Percentiles rank a stretch among this genome's conserved stretches.
Conservation (phyloP, 2,329 filamentous ascomycete species). For the Falciphora oryzae region DNA sequence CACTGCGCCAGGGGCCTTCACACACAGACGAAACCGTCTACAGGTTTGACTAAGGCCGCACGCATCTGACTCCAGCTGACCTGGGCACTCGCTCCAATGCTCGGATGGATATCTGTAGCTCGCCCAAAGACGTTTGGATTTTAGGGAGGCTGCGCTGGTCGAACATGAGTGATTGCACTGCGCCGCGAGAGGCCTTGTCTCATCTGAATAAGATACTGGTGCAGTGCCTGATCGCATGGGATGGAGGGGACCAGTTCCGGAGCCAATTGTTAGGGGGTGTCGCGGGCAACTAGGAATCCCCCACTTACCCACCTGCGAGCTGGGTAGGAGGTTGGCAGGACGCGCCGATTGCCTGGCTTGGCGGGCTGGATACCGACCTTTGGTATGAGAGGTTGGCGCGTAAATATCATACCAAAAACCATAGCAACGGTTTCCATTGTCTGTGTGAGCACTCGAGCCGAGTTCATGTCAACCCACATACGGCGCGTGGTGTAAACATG, state of each 20-base stretch:
- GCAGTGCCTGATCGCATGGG: neutral
- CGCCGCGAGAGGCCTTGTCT: neutral
- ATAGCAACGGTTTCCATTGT: too few species aligned
- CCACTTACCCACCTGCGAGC: neutral
- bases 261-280: too few species aligned
- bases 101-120: neutral
- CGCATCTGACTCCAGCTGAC: too few species aligned
- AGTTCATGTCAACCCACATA: too few species aligned
- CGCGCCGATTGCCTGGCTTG: too few species aligned
- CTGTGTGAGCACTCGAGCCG: too few species aligned
- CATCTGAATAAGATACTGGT: neutral
- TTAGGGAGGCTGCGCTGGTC: neutral
- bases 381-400: too few species aligned
- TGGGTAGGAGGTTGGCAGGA: too few species aligned
- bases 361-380: too few species aligned
- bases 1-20: neutral
- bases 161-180: neutral
- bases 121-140: neutral
- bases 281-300: neutral
- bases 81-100: neutral
- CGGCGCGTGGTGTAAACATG: neutral
- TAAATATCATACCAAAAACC: too few species aligned
- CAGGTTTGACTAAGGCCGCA: too few species aligned
- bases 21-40: neutral
- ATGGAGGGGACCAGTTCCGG: too few species aligned